Percentiles rank a stretch among this genome's conserved stretches.
Evolutionary conservation across 148 eudicot species (phyloP).

Genomic region (Euryodendron excelsum): DNA sequence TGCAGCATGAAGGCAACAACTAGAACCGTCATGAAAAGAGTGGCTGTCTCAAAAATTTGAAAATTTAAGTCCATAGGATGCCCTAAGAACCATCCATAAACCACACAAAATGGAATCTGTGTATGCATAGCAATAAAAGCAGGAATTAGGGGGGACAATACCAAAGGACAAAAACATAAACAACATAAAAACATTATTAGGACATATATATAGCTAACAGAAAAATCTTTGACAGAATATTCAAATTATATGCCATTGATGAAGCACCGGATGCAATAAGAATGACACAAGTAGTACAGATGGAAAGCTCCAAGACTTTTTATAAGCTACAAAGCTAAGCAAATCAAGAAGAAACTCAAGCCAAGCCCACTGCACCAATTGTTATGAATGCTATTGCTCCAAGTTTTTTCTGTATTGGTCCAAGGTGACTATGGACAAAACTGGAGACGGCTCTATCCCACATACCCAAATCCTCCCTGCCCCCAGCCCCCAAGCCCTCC

Average conservation of each 20-base stretch:
- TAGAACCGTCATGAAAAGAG: conserved; percentile 48
- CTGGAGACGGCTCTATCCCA: too few relatives aligned
- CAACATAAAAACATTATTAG: background rate
- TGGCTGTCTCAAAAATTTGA: conserved; percentile 52
- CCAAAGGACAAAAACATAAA: background rate
- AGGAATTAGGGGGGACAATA: too few relatives aligned
- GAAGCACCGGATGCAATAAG: background rate
- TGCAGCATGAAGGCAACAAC: conserved; percentile 57
- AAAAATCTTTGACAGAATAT: too few relatives aligned
- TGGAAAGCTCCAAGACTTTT: background rate
- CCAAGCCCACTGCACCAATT: background rate
- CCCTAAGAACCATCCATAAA: conserved; percentile 48
- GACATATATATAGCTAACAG: too few relatives aligned
- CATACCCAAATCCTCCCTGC: too few relatives aligned
- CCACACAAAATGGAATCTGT: conserved; percentile 58
- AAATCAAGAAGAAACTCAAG: background rate
- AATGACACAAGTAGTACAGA: background rate
- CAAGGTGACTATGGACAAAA: too few relatives aligned
- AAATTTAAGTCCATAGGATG: conserved; percentile 46
- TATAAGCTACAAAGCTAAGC: background rate
- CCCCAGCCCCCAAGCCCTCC: too few relatives aligned
- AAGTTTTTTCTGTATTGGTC: background rate
- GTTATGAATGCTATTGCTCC: background rate
- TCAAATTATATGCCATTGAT: background rate
- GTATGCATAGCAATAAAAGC: background rate